Evolutionary conservation across 768 basidiomycete species (phyloP), one percentile per base, ranked within the genome.

Genomic region (Daedaleopsis sinensis): DNA sequence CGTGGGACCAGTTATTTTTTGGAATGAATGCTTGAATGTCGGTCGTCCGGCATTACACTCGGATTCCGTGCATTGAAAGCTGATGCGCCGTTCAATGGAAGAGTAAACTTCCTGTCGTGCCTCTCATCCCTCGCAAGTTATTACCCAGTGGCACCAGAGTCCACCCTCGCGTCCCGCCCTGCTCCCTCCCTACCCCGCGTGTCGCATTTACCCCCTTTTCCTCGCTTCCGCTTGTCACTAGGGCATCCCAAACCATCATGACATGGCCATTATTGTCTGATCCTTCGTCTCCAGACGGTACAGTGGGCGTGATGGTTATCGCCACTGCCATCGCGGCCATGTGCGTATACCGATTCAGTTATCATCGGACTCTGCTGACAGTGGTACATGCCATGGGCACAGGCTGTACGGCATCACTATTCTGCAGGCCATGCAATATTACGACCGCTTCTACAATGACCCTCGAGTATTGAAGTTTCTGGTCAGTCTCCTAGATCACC

Each of bases 381-480:
- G 46, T 21, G 1, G 13, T 19, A 10, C n/a, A n/a, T n/a, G n/a
- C 11, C 36, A n/a, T 18, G 16, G 37, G n/a, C 37, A 16, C 13
- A 64, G 62, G 55, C 51, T 64, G n/a, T 64, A 64, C 39, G 62
- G 62, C n/a, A 51, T 59, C 24, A 64, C 62, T 19, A 55, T 64
- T n/a, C 37, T 64, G 16, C 62, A 64, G 44, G 59, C 44, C 44
- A 37, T 64, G 4, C 62, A 64, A 36, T 64, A 64, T 24, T 59
- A 56, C 19, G 62, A 59, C 24, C 48, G 62, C 1, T 64, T 37
- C 27, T 55, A 55, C 15, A 59, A 55, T 23, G 62, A 64, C 36
- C 21, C 49, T n/a, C 24, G 32, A 13, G 43, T 55, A 2, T 32
- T 59, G 52, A 64, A 59, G 21, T 57, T 64, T 19, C 42, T 64